Conservation (phyloP, 75 land plant genomes). For the Larix kaempferi region DNA sequence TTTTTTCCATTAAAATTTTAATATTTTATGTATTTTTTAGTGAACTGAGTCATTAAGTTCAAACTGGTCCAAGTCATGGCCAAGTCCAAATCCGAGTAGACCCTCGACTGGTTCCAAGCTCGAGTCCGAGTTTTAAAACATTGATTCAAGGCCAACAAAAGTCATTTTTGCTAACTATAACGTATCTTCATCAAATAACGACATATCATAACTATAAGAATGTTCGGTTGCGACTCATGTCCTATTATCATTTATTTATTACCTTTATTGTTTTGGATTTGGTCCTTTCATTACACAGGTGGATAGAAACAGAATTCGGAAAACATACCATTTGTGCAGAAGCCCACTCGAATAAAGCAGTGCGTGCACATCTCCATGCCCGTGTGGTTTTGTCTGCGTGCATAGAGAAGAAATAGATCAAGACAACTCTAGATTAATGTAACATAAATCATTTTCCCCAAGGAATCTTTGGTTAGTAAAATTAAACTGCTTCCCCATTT, state of each 20-base stretch:
- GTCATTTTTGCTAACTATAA: not conserved
- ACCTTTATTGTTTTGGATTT: not conserved
- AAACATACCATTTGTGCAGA: conserved; percentile 67
- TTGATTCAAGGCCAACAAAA: not conserved
- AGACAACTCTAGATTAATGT: not conserved
- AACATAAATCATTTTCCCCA: conserved; percentile 6
- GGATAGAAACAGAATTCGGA: not conserved
- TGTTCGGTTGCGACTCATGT: not conserved
- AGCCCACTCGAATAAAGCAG: conserved; percentile 86
- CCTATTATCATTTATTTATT: not conserved
- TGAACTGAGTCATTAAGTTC: too few relatives aligned
- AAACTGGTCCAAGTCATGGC: too few relatives aligned
- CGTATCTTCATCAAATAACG: not conserved
- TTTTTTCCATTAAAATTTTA: too few relatives aligned
- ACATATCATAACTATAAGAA: not conserved
- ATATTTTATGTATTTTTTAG: too few relatives aligned
- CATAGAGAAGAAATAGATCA: conserved; percentile 4
- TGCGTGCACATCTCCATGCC: conserved; percentile 97
- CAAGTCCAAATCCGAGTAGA: too few relatives aligned
- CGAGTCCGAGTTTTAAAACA: not conserved
- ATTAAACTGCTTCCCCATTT: not conserved
- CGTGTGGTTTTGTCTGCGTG: conserved; percentile 93
- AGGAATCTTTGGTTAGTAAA: not conserved
- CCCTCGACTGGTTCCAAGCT: too few relatives aligned
- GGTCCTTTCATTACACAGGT: not conserved